Percentiles rank a stretch among this genome's conserved stretches.
phyloP scores from a whole-genome alignment of 805 yeast genomes.

The Vanderwaltozyma verrucispora region DNA sequence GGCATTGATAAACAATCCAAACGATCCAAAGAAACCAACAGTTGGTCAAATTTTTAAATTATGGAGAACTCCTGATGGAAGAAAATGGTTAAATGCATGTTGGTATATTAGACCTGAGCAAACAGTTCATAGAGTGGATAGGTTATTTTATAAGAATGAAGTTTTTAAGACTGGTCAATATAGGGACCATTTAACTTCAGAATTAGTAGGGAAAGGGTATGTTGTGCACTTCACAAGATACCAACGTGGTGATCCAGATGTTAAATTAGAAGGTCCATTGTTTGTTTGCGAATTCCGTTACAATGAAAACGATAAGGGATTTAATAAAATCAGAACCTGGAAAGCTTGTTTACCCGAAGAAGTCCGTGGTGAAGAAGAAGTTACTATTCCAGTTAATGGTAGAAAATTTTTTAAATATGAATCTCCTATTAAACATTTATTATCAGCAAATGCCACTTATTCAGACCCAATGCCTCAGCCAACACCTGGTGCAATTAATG shows the following conservation, averaged over 20 bases:
- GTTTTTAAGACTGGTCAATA: constrained; percentile 96
- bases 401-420: constrained; percentile 63
- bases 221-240: constrained; percentile 91
- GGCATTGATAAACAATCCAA: constrained; percentile 80
- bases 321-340: constrained; percentile 96
- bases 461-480: constrained; percentile 78
- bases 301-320: constrained; percentile 80
- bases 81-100: constrained; percentile 84
- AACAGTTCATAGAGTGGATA: constrained; percentile 87
- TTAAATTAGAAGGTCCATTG: constrained; percentile 69
- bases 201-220: constrained; percentile 86
- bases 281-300: constrained; percentile 93
- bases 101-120: constrained; percentile 98
- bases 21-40: constrained; percentile 82
- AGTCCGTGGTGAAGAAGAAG: constrained; percentile 75
- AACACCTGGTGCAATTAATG: constrained; percentile 65
- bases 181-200: constrained; percentile 83
- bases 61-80: constrained; percentile 77
- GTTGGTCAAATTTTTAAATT: constrained; percentile 89
- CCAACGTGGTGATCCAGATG: constrained; percentile 87
- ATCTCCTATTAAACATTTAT: constrained; percentile 72
- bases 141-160: constrained; percentile 85
- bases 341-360: constrained; percentile 97
- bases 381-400: constrained; percentile 58
- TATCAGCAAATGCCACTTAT: constrained; percentile 64